Base-by-base conservation (phyloP, 2,329 filamentous ascomycete genomes). In the Xylogone sp. region DNA sequence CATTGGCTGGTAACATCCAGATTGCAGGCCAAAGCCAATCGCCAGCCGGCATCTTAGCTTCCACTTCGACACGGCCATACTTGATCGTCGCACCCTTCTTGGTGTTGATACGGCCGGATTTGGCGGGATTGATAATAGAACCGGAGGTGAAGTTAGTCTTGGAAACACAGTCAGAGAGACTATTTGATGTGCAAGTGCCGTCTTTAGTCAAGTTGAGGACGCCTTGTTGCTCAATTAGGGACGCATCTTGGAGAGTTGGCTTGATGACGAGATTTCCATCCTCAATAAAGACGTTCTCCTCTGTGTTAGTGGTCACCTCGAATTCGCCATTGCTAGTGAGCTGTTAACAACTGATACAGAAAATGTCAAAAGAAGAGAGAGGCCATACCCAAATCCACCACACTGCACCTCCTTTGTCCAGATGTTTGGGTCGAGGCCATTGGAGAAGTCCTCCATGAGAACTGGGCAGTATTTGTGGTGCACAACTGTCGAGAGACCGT, bases 1-100 rank as follows among this genome's bases (percentile, higher is more conserved):
- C 76, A 43, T 85, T 75, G 45, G 82, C 82, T 1, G 90, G 90
- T 74, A 94, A 75, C 87, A 95, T 88, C 87, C 88, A 92, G 62
- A 95, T 93, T n/a, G 88, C 88, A 2, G 90, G 90, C 90, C 90
- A 94, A 10, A 95, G 77, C 90, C 90, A 94, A 71, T 94, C 89
- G 49, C 90, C 90, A 45, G 75, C 69, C 3, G 90, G 88, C 22
- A 94, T 72, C 69, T 86, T 86, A 21, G 90, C 90, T 1, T 79
- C 83, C 4, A 95, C 88, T 66, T 95, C 88, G 48, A 95, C 79
- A 43, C 88, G 86, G 45, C 90, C 90, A 65, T 88, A 95, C 69
- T 84, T 89, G 74, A 95, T 88, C 16, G 72, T 78, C 6, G 83
- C 83, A 16, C 85, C 82, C 43, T 80, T 80, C 64, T 81, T 86